Conservation (phyloP, 2,329 filamentous ascomycete genomes). For the Cercospora sesami region DNA sequence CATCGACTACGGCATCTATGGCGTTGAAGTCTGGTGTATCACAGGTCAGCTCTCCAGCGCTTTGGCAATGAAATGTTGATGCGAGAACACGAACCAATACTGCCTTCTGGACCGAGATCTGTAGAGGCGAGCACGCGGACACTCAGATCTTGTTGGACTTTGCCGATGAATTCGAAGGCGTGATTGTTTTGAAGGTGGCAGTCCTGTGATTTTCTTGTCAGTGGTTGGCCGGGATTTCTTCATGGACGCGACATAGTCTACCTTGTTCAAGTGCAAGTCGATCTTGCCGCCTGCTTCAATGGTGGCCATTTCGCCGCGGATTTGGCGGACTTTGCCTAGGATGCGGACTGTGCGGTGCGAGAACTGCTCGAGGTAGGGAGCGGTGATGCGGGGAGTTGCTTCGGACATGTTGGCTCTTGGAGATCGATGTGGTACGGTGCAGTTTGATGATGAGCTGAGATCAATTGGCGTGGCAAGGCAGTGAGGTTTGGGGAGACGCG, state of each 20-base stretch:
- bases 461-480: not conserved
- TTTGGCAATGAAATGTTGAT: not conserved
- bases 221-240: not conserved
- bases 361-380: slow-evolving; percentile 75
- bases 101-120: slow-evolving; percentile 62
- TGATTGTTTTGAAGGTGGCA: slow-evolving; percentile 68
- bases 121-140: slow-evolving; percentile 69
- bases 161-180: slow-evolving; percentile 74
- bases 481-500: slow-evolving; percentile 6
- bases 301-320: slow-evolving; percentile 76
- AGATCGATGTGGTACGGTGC: not conserved
- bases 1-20: slow-evolving; percentile 77
- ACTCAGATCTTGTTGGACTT: slow-evolving; percentile 71
- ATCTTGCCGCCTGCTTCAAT: slow-evolving; percentile 79
- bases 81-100: slow-evolving; percentile 57
- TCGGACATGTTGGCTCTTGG: slow-evolving; percentile 60
- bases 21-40: slow-evolving; percentile 66
- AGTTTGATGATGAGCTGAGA: not conserved
- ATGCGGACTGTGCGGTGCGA: slow-evolving; percentile 72
- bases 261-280: slow-evolving; percentile 70
- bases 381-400: slow-evolving; percentile 79
- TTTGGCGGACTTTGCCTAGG: slow-evolving; percentile 78
- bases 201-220: slow-evolving; percentile 53
- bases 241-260: slow-evolving; percentile 50
- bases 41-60: not conserved